Conservation (phyloP, 2,329 filamentous ascomycete species). For the Elsinoe perseae region DNA sequence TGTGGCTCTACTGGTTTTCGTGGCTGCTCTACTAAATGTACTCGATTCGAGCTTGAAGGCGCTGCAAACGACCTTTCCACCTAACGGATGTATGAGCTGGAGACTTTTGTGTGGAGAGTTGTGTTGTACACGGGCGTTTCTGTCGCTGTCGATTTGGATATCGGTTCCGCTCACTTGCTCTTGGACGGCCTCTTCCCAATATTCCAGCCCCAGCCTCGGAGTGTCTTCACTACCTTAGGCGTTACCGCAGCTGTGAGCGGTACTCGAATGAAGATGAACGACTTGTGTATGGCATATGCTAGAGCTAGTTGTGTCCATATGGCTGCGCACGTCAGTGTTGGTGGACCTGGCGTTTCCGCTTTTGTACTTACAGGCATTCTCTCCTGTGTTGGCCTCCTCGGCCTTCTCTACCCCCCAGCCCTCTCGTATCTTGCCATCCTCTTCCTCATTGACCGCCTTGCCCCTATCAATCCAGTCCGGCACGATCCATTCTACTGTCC, state of each 20-base stretch:
- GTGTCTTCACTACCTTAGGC: conserved; percentile 84
- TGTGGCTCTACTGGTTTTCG: not conserved
- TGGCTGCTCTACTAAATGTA: not conserved
- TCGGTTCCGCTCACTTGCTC: not conserved
- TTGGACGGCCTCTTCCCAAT: conserved; percentile 66
- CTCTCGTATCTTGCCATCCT: conserved; percentile 22
- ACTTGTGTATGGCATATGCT: conserved; percentile 96
- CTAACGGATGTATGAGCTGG: not conserved
- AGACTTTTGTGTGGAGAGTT: not conserved
- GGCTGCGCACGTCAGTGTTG: conserved; percentile 35
- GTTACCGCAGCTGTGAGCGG: conserved; percentile 84
- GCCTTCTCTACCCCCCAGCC: conserved; percentile 24
- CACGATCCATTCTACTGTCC: conserved; percentile 52
- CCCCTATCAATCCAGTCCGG: conserved; percentile 31
- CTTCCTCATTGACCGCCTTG: conserved; percentile 17
- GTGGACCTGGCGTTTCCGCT: not conserved
- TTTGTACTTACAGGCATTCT: conserved; percentile 23
- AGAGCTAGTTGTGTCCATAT: conserved; percentile 81
- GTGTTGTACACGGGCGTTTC: not conserved
- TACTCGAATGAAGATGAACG: conserved; percentile 92
- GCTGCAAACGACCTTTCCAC: not conserved
- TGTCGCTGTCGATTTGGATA: not conserved
- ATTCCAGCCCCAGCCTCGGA: conserved; percentile 87
- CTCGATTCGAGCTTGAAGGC: not conserved
- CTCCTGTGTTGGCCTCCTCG: conserved; percentile 20